phyloP scores from a whole-genome alignment of 2,329 filamentous ascomycete species.

The Teratosphaeria viscida region DNA sequence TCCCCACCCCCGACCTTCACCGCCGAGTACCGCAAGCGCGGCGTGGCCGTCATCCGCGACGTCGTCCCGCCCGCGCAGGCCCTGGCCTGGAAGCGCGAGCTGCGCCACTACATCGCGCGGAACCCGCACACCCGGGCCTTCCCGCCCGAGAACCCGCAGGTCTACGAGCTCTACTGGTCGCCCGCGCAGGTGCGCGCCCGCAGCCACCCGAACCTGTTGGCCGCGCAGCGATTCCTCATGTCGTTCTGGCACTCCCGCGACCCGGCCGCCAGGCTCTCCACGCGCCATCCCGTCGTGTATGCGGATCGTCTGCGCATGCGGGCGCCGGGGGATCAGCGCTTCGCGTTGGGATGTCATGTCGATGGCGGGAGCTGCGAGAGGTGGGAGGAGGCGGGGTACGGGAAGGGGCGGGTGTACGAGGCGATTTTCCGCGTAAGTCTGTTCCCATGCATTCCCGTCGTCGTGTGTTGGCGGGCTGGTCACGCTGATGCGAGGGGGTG shows the following conservation, averaged over 20 bases:
- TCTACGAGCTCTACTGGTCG: constrained; percentile 43
- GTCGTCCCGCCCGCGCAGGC: constrained; percentile 36
- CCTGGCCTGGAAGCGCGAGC: constrained; percentile 34
- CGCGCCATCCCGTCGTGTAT: constrained; percentile 38
- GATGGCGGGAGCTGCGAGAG: constrained; percentile 42
- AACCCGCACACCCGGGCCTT: constrained; percentile 40
- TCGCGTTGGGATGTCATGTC: constrained; percentile 47
- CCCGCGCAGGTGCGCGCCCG: constrained; percentile 37
- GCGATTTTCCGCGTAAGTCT: constrained; percentile 43
- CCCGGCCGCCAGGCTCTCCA: constrained; percentile 32
- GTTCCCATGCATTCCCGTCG: too few relatives aligned
- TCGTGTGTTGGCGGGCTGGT: background rate
- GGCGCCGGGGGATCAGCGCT: constrained; percentile 43
- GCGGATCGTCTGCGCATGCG: constrained; percentile 43
- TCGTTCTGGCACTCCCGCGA: constrained; percentile 39
- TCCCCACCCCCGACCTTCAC: constrained; percentile 45
- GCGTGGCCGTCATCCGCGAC: constrained; percentile 38
- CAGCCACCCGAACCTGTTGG: constrained; percentile 36
- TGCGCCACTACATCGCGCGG: constrained; percentile 34
- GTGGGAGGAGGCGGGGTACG: constrained; percentile 52
- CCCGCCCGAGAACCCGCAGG: constrained; percentile 38
- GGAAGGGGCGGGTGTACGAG: constrained; percentile 56
- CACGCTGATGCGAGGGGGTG: background rate
- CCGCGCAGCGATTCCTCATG: constrained; percentile 38
- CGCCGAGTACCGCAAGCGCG: constrained; percentile 47